Base-by-base conservation (phyloP, 257 asterid species). In the Ophiorrhiza pumila region DNA sequence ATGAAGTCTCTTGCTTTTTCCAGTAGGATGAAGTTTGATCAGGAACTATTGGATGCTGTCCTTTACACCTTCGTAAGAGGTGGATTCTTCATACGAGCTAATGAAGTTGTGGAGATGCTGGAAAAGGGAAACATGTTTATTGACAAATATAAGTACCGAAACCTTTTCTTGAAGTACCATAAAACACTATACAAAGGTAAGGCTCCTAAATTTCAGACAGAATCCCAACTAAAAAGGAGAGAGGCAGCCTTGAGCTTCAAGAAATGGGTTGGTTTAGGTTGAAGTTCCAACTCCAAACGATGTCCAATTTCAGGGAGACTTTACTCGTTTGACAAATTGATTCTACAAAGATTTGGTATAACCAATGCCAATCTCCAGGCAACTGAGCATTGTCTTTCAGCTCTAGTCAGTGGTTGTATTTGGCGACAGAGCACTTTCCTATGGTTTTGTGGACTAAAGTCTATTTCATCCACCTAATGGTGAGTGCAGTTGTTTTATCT, bases 1-100 rank as follows among this genome's bases (percentile, higher is more conserved):
- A 94, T 94, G 97, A 94, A 94, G 81, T 77, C 95, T 13, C 46
- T 88, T 74, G 85, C 87, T 34, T 74, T 37, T 69, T 34, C 87
- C 22, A 81, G 83, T 68, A 95, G 95, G 32, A 88, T 90, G 97
- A 80, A 81, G 83, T 90, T 91, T 63, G 99, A 94, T 75, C 86
- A 83, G 76, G 97, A 94, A 77, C 84, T 94, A 53, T 75, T 91
- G 90, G 98, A 94, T 80, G 81, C 93, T 46, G 88, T 91, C 64
- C 99, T 94, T 66, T 90, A 91, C 69, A 87, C 96, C 15, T 90
- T 94, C 25, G 99, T 86, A 12, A 82, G 98, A 77, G 99, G 97
- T 32, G 98, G 99, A 4, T 94, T 90, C 78, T 91, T 94, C 74
- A 66, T 60, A 32, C 87, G 99, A 60, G 98, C 95, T 34, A 90